These are phyloP conservation scores for Coemansia sp. DNA, from an alignment of 192 early-diverging fungal genomes.

Conservation along the genomic window DNA sequence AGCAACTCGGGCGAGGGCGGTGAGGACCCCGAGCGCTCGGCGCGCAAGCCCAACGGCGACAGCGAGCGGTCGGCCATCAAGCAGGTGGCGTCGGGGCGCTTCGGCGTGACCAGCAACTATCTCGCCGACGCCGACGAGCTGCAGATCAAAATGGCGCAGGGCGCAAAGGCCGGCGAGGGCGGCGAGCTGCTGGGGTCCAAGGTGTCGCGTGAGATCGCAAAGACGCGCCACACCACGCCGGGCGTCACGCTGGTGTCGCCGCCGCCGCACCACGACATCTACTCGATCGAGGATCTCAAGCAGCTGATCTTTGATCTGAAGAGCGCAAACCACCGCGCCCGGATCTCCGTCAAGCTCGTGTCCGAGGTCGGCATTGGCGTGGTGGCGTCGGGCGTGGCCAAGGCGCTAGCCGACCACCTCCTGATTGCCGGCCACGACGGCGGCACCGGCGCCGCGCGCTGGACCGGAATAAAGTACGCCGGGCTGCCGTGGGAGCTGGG, in stretches of 20 bases:
- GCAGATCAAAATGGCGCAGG: slow-evolving; percentile 99
- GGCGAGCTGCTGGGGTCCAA: slow-evolving; percentile 76
- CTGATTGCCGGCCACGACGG: slow-evolving; percentile 94
- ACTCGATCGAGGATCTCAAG: slow-evolving; percentile 98
- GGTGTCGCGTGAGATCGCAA: slow-evolving; percentile 72
- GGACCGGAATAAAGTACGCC: slow-evolving; percentile 98
- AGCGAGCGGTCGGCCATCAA: slow-evolving; percentile 92
- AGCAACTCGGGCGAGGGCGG: slow-evolving; percentile 99
- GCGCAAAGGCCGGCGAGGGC: slow-evolving; percentile 97
- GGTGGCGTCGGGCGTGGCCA: slow-evolving; percentile 93
- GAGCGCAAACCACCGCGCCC: slow-evolving; percentile 84
- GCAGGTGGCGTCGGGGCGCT: slow-evolving; percentile 96
- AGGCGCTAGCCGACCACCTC: slow-evolving; percentile 96
- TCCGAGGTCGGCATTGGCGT: slow-evolving; percentile 97
- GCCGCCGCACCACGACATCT: slow-evolving; percentile 98
- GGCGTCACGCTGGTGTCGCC: slow-evolving; percentile 95
- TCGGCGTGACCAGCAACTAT: slow-evolving; percentile 95
- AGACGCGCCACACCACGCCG: slow-evolving; percentile 90
- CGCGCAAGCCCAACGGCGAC: slow-evolving; percentile 65
- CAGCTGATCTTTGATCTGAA: slow-evolving; percentile 98
- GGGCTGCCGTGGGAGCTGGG: slow-evolving; percentile 99
- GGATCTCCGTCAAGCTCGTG: slow-evolving; percentile 95
- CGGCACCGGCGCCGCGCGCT: slow-evolving; percentile 95
- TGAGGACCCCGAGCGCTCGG: slow-evolving; percentile 85
- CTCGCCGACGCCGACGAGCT: slow-evolving; percentile 93